Conservation (phyloP, 306 rosid genomes). For the Senna siamea region DNA sequence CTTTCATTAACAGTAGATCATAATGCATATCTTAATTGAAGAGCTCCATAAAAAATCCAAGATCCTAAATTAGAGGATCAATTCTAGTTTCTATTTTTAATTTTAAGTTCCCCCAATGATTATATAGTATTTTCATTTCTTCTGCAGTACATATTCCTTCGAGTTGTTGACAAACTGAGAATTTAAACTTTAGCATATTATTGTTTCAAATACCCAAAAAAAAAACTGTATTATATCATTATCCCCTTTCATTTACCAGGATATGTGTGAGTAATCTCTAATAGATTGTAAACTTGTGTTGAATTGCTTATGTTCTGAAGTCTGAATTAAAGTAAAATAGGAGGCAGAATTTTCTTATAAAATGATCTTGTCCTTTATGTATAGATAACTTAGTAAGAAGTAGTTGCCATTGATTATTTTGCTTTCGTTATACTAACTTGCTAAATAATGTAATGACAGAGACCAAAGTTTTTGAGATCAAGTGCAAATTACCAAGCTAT, state of each 20-base stretch:
- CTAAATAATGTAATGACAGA: conserved; percentile 50
- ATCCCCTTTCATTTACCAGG: neutral
- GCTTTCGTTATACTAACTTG: conserved; percentile 13
- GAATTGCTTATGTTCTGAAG: neutral
- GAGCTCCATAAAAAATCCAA: neutral
- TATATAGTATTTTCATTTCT: conserved; percentile 3
- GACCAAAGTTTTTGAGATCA: conserved; percentile 86
- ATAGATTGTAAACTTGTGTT: neutral
- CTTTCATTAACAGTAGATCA: neutral
- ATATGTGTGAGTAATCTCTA: neutral
- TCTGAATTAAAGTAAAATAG: neutral
- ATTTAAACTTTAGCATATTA: neutral
- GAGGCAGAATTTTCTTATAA: neutral
- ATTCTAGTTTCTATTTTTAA: neutral
- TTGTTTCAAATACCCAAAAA: neutral
- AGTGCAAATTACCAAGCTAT: conserved; percentile 79
- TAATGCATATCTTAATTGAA: conserved; percentile 10
- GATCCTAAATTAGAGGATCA: neutral
- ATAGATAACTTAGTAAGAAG: neutral
- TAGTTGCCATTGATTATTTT: conserved; percentile 6
- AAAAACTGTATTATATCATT: neutral
- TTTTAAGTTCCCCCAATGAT: neutral
- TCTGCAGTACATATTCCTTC: neutral
- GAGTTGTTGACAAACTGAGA: neutral
- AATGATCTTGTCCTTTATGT: neutral